These are phyloP conservation scores for Eucommia ulmoides DNA, from an alignment of 257 asterid species.

Conservation along the genomic window DNA sequence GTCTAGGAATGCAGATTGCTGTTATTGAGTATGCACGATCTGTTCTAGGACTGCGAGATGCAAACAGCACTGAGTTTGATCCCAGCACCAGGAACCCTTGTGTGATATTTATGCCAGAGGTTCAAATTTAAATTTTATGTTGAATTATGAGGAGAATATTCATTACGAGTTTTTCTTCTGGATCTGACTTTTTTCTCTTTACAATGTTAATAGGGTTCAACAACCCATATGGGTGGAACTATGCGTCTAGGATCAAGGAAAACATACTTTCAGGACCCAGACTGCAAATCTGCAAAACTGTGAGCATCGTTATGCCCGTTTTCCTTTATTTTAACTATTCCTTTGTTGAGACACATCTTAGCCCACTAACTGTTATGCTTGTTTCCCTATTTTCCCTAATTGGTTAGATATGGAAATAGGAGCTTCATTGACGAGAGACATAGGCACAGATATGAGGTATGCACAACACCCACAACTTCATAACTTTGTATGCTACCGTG, in stretches of 20 bases:
- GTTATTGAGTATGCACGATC: slow-evolving; percentile 61
- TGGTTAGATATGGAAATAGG: slow-evolving; percentile 50
- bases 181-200: background rate
- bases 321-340: no score
- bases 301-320: slow-evolving; percentile 26
- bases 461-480: background rate
- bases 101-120: slow-evolving; percentile 80
- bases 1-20: slow-evolving; percentile 73
- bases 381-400: no score
- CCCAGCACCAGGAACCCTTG: slow-evolving; percentile 47
- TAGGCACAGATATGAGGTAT: slow-evolving; percentile 95
- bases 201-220: slow-evolving; percentile 42
- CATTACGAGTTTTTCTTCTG: background rate
- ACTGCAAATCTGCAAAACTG: slow-evolving; percentile 43
- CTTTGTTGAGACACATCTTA: no score
- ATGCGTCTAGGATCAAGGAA: slow-evolving; percentile 86
- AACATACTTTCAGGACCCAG: slow-evolving; percentile 39
- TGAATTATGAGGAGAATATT: no score
- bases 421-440: slow-evolving; percentile 82
- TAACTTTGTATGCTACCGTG: background rate
- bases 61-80: slow-evolving; percentile 65
- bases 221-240: slow-evolving; percentile 80
- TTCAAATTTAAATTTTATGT: slow-evolving; percentile 9
- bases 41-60: slow-evolving; percentile 51
- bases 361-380: no score